phyloP scores from a whole-genome alignment of 164 flowering plant species.

The Liquidambar formosana region DNA sequence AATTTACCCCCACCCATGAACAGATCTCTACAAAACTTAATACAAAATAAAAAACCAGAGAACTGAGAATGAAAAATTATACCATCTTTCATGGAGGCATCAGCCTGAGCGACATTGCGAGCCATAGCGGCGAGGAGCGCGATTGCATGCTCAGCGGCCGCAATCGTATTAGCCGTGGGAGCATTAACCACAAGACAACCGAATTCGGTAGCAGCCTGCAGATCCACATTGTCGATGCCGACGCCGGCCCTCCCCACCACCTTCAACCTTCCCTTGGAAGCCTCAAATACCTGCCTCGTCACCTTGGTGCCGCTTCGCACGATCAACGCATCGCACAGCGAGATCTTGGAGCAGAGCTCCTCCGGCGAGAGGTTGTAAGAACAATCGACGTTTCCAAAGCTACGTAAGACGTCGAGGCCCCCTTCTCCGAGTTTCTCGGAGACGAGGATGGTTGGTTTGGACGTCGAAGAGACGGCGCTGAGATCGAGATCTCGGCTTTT shows the following conservation, averaged over 20 bases:
- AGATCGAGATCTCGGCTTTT: background rate
- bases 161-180: constrained; percentile 92
- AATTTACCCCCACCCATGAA: background rate
- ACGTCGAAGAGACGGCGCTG: background rate
- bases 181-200: constrained; percentile 95
- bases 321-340: constrained; percentile 73
- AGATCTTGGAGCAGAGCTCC: constrained; percentile 62
- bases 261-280: constrained; percentile 70
- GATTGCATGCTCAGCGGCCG: constrained; percentile 96
- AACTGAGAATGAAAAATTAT: background rate
- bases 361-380: constrained; percentile 62
- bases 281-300: constrained; percentile 74
- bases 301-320: constrained; percentile 96
- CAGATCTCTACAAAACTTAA: background rate
- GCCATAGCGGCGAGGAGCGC: constrained; percentile 86
- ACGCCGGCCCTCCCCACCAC: constrained; percentile 98
- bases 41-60: background rate
- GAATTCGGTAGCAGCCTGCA: constrained; percentile 86
- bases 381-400: constrained; percentile 69
- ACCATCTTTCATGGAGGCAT: constrained; percentile 92
- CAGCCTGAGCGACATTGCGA: constrained; percentile 82
- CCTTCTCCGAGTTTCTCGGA: constrained; percentile 90
- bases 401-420: constrained; percentile 58
- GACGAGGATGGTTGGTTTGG: constrained; percentile 70
- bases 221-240: constrained; percentile 95